Conservation (phyloP, 768 basidiomycete species). For the Chalciporus pseudorubinellus region DNA sequence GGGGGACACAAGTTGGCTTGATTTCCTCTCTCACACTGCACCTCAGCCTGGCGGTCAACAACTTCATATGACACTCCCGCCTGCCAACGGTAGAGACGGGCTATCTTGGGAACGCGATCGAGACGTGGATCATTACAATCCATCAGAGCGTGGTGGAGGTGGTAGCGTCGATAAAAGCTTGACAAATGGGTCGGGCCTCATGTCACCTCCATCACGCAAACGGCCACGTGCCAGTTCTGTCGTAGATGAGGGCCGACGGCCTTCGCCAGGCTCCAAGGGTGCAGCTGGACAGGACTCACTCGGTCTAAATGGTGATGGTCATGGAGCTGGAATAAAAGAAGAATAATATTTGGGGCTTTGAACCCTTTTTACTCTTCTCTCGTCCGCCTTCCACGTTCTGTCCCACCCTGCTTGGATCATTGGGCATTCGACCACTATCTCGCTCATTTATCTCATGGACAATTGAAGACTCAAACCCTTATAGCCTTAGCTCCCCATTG, state of each 20-base stretch:
- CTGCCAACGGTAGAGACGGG: conserved; percentile 23
- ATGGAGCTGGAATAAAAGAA: conserved; percentile 26
- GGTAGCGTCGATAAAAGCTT: conserved; percentile 19
- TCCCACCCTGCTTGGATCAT: too few species aligned
- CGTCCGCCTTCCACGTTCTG: background rate
- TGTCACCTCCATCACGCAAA: conserved; percentile 28
- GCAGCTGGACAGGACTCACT: conserved; percentile 18
- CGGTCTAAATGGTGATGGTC: conserved; percentile 13
- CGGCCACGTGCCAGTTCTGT: conserved; percentile 26
- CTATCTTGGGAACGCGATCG: conserved; percentile 34
- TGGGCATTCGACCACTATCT: background rate
- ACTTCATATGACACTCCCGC: conserved; percentile 30
- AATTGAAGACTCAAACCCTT: background rate
- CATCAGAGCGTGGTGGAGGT: conserved; percentile 26
- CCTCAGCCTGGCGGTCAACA: conserved; percentile 26
- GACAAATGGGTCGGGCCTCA: conserved; percentile 16
- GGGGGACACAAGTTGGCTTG: conserved; percentile 33
- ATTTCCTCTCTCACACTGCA: conserved; percentile 30
- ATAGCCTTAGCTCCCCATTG: background rate
- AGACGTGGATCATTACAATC: conserved; percentile 27
- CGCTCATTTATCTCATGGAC: conserved; percentile 1
- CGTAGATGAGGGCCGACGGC: conserved; percentile 17
- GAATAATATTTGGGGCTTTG: conserved; percentile 13
- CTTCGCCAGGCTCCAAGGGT: conserved; percentile 17
- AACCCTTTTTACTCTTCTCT: background rate